Evolutionary conservation across 2,329 filamentous ascomycete genomes (phyloP).

Genomic region (Botrytis pseudocinerea): DNA sequence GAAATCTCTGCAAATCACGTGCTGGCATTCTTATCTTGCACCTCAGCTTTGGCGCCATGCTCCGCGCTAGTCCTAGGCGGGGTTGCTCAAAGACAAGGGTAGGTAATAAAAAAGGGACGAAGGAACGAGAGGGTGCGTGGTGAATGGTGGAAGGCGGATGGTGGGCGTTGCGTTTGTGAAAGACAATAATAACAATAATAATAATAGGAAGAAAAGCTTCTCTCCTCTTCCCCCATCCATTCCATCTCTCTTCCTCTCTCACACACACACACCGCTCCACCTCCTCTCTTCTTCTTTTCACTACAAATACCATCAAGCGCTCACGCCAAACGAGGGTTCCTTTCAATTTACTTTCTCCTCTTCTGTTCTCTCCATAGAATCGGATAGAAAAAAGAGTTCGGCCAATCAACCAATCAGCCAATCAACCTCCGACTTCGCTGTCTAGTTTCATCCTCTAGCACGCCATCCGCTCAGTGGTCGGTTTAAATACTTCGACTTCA

Average conservation of each 20-base stretch:
- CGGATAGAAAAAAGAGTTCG: slow-evolving; percentile 10
- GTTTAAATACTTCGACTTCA: slow-evolving; percentile 5
- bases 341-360: background rate
- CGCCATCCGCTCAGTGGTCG: slow-evolving; percentile 3
- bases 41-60: background rate
- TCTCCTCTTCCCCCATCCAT: background rate
- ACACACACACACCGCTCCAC: background rate
- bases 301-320: background rate
- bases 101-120: background rate
- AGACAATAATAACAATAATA: too few species aligned
- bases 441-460: slow-evolving; percentile 20
- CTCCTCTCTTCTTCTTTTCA: background rate
- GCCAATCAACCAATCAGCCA: background rate
- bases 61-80: slow-evolving; percentile 18
- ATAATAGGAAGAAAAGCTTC: too few species aligned
- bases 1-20: slow-evolving; percentile 22
- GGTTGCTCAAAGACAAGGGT: slow-evolving; percentile 2
- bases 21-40: background rate
- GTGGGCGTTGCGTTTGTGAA: background rate
- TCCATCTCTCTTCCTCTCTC: background rate
- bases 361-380: background rate
- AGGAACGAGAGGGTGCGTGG: background rate
- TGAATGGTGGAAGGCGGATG: background rate
- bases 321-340: background rate
- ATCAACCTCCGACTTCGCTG: slow-evolving; percentile 20